A percentile compares a stretch with the other conserved stretches of the same genome.
Evolutionary conservation across 345 rosid species (phyloP).

Genomic region (Pistacia vera): DNA sequence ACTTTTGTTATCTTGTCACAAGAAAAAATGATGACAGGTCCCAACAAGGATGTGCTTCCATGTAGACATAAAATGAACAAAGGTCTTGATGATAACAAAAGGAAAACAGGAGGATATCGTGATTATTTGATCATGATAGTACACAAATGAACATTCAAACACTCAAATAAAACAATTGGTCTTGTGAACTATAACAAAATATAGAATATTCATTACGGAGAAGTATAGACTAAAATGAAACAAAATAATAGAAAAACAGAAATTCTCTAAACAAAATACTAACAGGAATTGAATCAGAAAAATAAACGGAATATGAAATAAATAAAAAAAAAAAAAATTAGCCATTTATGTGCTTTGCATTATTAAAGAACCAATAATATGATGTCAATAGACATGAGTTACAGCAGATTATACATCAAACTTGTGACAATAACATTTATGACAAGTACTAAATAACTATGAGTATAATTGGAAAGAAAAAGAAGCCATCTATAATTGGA

Average conservation of each 20-base stretch:
- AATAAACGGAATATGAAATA: neutral
- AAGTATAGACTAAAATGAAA: neutral
- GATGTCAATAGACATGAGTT: too few species aligned
- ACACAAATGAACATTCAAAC: too few species aligned
- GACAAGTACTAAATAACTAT: neutral
- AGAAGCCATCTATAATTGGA: neutral
- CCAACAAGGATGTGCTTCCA: neutral
- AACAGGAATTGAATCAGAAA: neutral
- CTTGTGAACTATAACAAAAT: neutral
- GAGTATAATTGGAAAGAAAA: constrained; percentile 12
- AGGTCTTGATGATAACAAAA: neutral
- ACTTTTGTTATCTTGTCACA: neutral
- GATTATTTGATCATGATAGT: too few species aligned
- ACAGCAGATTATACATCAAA: too few species aligned
- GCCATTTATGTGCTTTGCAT: neutral
- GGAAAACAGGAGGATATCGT: too few species aligned
- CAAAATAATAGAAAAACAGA: neutral
- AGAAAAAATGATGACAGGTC: neutral
- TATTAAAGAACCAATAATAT: neutral
- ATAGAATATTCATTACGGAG: neutral
- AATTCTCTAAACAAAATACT: neutral
- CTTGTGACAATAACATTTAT: neutral
- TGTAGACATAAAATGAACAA: neutral
- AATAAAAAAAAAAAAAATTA: neutral
- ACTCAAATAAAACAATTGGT: too few species aligned